Conservation (phyloP, 176 grass and related monocot genomes). For the Eleusine coracana region DNA sequence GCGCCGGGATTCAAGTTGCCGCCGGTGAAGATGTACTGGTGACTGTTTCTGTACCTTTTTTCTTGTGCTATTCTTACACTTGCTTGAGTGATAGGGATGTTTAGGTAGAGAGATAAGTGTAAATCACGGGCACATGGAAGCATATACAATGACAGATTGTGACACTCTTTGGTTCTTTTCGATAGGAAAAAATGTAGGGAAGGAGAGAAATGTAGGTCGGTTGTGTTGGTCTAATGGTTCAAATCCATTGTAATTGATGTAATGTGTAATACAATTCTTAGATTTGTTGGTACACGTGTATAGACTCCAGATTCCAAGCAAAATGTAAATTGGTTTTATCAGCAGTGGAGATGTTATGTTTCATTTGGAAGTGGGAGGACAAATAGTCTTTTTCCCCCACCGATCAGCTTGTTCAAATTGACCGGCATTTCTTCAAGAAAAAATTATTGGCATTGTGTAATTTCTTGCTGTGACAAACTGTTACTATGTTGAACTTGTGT, state of each 20-base stretch:
- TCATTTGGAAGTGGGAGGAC: not conserved
- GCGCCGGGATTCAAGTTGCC: slow-evolving; percentile 16
- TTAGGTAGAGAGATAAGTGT: not conserved
- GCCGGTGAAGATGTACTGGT: slow-evolving; percentile 30
- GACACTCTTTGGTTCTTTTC: not conserved
- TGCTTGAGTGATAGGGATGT: not conserved
- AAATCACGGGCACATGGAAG: not conserved
- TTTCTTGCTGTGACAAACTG: not conserved
- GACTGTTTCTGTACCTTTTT: not conserved
- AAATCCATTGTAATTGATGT: not conserved
- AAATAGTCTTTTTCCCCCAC: not conserved
- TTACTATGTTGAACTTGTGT: not conserved
- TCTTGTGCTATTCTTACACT: not conserved
- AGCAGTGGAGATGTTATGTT: not conserved
- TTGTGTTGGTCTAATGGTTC: not conserved
- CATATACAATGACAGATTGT: not conserved
- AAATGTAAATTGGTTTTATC: not conserved
- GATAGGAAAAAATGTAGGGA: not conserved
- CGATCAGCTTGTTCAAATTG: not conserved
- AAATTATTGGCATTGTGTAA: not conserved
- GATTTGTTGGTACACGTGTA: no score
- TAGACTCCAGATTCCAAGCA: not conserved
- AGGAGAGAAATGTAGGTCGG: not conserved
- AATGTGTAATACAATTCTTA: no score
- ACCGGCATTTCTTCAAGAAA: not conserved